phyloP scores from a whole-genome alignment of 768 basidiomycete species.

The Boletus vinaceobasis region DNA sequence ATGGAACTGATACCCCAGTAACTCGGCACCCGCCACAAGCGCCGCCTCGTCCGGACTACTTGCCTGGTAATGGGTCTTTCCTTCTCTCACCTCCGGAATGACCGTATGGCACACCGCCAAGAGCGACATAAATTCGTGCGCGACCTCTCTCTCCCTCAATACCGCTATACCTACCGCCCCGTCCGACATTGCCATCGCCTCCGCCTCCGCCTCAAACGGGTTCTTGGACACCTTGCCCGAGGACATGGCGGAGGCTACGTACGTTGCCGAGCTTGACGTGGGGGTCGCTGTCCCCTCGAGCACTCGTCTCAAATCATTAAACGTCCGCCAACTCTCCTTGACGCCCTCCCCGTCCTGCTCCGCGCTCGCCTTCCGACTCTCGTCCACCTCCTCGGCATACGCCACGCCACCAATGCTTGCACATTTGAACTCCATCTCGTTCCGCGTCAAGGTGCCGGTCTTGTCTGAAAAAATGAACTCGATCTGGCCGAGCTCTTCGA shows the following conservation, averaged over 20 bases:
- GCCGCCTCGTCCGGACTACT: conserved; percentile 98
- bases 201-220: conserved; percentile 51
- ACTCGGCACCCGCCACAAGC: conserved; percentile 88
- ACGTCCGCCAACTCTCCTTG: conserved; percentile 70
- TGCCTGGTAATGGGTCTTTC: conserved; percentile 92
- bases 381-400: conserved; percentile 91
- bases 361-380: conserved; percentile 63
- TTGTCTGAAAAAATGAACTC: conserved; percentile 96
- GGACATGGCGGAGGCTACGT: background rate
- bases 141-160: conserved; percentile 44
- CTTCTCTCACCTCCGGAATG: conserved; percentile 87
- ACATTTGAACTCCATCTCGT: conserved; percentile 97
- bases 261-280: background rate
- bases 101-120: conserved; percentile 98
- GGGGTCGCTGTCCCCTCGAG: conserved; percentile 40
- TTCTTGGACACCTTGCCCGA: conserved; percentile 34
- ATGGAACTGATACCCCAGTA: conserved; percentile 90
- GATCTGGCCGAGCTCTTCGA: conserved; percentile 98
- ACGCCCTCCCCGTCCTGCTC: conserved; percentile 38
- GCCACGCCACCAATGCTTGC: conserved; percentile 85
- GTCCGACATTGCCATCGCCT: conserved; percentile 13
- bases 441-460: conserved; percentile 92
- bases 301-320: conserved; percentile 63
- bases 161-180: background rate
- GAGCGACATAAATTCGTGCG: conserved; percentile 73